Conservation (phyloP, 306 rosid species). For the Lathyrus aphaca region DNA sequence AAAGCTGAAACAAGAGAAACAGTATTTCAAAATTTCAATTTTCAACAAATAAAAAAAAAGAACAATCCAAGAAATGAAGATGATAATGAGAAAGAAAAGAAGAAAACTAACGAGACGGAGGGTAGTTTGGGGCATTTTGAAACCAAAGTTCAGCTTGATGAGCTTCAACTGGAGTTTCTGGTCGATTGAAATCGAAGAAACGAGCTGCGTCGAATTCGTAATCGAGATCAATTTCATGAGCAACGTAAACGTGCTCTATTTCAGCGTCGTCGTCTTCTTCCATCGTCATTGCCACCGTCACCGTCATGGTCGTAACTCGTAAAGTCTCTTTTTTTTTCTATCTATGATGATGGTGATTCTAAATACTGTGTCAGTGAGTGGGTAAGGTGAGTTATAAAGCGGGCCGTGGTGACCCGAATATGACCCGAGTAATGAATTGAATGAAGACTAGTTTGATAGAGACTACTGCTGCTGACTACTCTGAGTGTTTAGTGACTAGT, state of each 20-base stretch:
- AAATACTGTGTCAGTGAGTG: not conserved
- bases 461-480: not conserved
- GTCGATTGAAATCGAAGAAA: constrained; percentile 55
- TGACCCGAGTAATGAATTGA: not conserved
- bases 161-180: constrained; percentile 42
- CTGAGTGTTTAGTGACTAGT: not conserved
- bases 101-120: constrained; percentile 46
- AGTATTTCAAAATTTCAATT: not conserved
- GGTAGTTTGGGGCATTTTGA: constrained; percentile 42
- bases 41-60: not conserved
- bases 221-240: constrained; percentile 58
- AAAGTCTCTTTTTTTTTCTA: too few species aligned
- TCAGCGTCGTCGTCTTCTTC: constrained; percentile 47
- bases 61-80: not conserved
- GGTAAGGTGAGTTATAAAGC: constrained; percentile 8
- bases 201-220: constrained; percentile 56
- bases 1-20: constrained; percentile 44
- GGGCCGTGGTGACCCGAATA: constrained; percentile 35
- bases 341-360: too few species aligned
- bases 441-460: not conserved
- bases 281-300: constrained; percentile 23
- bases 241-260: constrained; percentile 48
- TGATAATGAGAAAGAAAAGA: not conserved
- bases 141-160: constrained; percentile 47
- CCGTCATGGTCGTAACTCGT: constrained; percentile 6